These are phyloP conservation scores for Ensete glaucum DNA, from an alignment of 176 grass and related monocot genomes.

Conservation along the genomic window DNA sequence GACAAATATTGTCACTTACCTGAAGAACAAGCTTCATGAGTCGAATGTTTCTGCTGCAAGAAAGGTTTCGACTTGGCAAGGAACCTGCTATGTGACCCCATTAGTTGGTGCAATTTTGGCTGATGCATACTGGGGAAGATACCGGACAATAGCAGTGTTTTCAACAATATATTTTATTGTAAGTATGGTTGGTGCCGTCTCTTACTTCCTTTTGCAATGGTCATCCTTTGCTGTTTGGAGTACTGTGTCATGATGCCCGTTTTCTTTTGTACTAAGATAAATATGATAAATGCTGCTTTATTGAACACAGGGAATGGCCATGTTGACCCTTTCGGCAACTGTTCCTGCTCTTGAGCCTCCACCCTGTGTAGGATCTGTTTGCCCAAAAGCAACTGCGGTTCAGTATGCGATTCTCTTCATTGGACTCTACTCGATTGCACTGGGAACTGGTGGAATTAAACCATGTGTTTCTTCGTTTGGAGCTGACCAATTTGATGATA, in stretches of 20 bases:
- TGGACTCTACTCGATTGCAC: conserved; percentile 75
- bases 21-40: conserved; percentile 59
- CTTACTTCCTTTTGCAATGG: too few species aligned
- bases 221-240: background rate
- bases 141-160: conserved; percentile 68
- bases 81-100: conserved; percentile 89
- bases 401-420: conserved; percentile 53
- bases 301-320: conserved; percentile 53
- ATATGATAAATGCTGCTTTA: conserved; percentile 11
- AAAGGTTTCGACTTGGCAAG: conserved; percentile 77
- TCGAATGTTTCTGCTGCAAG: conserved; percentile 70
- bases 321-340: conserved; percentile 63
- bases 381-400: conserved; percentile 42
- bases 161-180: conserved; percentile 73
- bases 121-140: conserved; percentile 79
- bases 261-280: background rate
- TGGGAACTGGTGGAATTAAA: conserved; percentile 89
- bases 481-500: conserved; percentile 91
- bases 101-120: conserved; percentile 79
- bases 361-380: conserved; percentile 31
- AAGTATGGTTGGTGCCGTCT: conserved; percentile 21
- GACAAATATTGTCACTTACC: conserved; percentile 67
- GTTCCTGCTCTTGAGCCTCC: conserved; percentile 47
- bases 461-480: conserved; percentile 84
- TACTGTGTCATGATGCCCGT: background rate